Conservation (phyloP, 495 filamentous ascomycete species). For the Neurospora hispaniola region DNA sequence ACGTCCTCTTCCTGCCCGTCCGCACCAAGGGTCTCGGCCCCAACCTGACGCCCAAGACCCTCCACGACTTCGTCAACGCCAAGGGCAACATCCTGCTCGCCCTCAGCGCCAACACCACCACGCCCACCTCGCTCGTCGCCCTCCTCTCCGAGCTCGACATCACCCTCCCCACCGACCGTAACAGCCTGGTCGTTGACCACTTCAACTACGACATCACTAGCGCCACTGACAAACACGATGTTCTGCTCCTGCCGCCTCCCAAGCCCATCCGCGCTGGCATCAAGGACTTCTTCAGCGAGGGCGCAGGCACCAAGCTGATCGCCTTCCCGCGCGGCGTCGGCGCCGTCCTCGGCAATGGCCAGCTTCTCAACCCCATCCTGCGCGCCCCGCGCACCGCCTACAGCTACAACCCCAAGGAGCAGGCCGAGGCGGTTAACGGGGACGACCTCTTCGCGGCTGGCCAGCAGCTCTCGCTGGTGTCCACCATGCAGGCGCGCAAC, state of each 20-base stretch:
- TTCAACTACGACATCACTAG: slow-evolving; percentile 80
- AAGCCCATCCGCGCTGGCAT: slow-evolving; percentile 51
- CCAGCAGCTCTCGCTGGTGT: slow-evolving; percentile 68
- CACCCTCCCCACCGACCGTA: slow-evolving; percentile 73
- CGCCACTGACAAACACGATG: slow-evolving; percentile 75
- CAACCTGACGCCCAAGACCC: slow-evolving; percentile 68
- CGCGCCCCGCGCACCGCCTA: slow-evolving; percentile 76
- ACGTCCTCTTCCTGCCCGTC: slow-evolving; percentile 75
- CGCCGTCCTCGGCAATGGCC: slow-evolving; percentile 66
- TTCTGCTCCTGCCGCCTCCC: slow-evolving; percentile 64
- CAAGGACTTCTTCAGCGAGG: slow-evolving; percentile 68
- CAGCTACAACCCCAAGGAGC: slow-evolving; percentile 89
- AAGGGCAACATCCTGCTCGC: slow-evolving; percentile 86
- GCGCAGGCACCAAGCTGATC: slow-evolving; percentile 43
- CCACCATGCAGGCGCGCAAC: slow-evolving; percentile 82
- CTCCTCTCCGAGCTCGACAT: slow-evolving; percentile 88
- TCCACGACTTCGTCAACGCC: slow-evolving; percentile 84
- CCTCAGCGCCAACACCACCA: slow-evolving; percentile 63
- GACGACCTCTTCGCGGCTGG: slow-evolving; percentile 76
- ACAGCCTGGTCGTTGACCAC: slow-evolving; percentile 79
- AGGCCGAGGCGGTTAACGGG: slow-evolving; percentile 42
- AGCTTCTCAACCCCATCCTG: slow-evolving; percentile 70
- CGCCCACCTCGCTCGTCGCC: slow-evolving; percentile 68
- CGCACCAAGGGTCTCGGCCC: slow-evolving; percentile 89
- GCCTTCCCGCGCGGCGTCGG: slow-evolving; percentile 73